phyloP scores from a whole-genome alignment of 177 flowering plant genomes.

The Vitis hybrid region DNA sequence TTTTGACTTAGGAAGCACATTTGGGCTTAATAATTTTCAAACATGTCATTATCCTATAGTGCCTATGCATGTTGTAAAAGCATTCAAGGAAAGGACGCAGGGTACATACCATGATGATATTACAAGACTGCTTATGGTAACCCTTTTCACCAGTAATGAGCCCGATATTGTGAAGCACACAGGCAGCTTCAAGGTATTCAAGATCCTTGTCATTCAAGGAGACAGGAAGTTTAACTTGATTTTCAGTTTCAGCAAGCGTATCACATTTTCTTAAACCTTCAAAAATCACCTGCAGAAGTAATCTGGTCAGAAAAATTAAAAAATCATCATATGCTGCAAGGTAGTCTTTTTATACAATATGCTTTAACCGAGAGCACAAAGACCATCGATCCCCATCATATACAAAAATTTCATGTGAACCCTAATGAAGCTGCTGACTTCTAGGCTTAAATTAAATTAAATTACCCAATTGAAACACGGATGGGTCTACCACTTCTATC shows the following conservation, averaged over 20 bases:
- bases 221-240: slow-evolving; percentile 12
- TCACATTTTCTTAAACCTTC: slow-evolving; percentile 41
- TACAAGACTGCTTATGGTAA: slow-evolving; percentile 64
- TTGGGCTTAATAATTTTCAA: too few relatives aligned
- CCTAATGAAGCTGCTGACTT: too few relatives aligned
- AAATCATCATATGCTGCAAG: too few relatives aligned
- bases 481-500: too few relatives aligned
- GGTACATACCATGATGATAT: slow-evolving; percentile 48
- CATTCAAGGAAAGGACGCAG: background rate
- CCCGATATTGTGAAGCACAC: slow-evolving; percentile 75
- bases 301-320: background rate
- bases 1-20: too few relatives aligned
- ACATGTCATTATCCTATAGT: too few relatives aligned
- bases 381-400: too few relatives aligned
- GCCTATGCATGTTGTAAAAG: background rate
- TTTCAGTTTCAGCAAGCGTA: slow-evolving; percentile 18
- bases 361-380: too few relatives aligned
- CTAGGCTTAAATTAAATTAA: too few relatives aligned
- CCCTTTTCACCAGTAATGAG: slow-evolving; percentile 54
- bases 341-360: background rate
- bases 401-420: too few relatives aligned
- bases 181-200: slow-evolving; percentile 80
- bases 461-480: too few relatives aligned
- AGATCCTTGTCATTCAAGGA: slow-evolving; percentile 54
- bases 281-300: slow-evolving; percentile 51